Evolutionary conservation across 2,329 filamentous ascomycete species (phyloP).

Genomic region (Trichoderma koningii): DNA sequence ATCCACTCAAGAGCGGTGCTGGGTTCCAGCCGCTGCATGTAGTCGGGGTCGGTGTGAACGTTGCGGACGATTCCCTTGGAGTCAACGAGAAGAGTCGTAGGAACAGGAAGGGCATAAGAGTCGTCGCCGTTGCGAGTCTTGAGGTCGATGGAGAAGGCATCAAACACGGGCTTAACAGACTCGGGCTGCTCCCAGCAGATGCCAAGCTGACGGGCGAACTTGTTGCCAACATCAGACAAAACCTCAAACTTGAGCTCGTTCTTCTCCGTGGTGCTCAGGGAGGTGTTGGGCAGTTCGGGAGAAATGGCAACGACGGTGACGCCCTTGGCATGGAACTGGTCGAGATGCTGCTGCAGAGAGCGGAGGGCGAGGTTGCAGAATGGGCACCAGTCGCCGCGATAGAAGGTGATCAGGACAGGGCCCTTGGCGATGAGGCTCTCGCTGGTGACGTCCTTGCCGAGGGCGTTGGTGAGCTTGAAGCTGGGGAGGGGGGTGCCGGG

Average conservation of each 20-base stretch:
- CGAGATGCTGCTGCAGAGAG: slow-evolving; percentile 1
- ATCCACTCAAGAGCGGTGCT: slow-evolving; percentile 9
- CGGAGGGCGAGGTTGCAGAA: slow-evolving; percentile 16
- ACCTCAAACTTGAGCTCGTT: slow-evolving; percentile 18
- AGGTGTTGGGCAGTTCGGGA: slow-evolving; percentile 12
- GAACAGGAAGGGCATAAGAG: not conserved
- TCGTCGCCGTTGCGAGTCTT: slow-evolving; percentile 3
- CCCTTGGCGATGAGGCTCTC: slow-evolving; percentile 16
- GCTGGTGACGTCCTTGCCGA: slow-evolving; percentile 1
- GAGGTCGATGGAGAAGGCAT: slow-evolving; percentile 11
- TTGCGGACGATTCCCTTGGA: slow-evolving; percentile 10
- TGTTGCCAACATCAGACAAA: slow-evolving; percentile 11
- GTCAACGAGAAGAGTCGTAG: slow-evolving; percentile 8
- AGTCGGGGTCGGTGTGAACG: slow-evolving; percentile 9
- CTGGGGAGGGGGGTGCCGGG: not conserved
- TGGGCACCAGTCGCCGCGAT: slow-evolving; percentile 17
- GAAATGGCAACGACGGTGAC: slow-evolving; percentile 16
- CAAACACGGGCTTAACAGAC: not conserved
- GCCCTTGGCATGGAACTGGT: slow-evolving; percentile 4
- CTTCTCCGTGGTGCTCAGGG: slow-evolving; percentile 13
- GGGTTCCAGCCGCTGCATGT: slow-evolving; percentile 12
- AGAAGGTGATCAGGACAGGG: slow-evolving; percentile 13
- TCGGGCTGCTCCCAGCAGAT: slow-evolving; percentile 16
- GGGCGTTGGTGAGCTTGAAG: slow-evolving; percentile 13
- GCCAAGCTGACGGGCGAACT: slow-evolving; percentile 10